These are phyloP conservation scores for Microbotryum saponariae DNA, from an alignment of 1,284 basidiomycete species.

Conservation along the genomic window DNA sequence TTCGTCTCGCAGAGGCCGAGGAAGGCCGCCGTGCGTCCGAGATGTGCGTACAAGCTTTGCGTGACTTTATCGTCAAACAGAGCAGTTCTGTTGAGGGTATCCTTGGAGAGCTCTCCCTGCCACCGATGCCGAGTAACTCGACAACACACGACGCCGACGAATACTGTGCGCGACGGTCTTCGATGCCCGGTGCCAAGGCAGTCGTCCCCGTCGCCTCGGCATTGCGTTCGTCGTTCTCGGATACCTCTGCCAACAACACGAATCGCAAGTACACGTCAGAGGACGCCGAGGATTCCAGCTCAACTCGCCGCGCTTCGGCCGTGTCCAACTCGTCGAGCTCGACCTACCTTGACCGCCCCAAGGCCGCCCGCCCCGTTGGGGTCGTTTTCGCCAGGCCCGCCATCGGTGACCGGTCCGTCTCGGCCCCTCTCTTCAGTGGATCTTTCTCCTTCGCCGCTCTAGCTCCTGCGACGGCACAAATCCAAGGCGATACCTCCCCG, in stretches of 20 bases:
- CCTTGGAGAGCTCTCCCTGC: slow-evolving; percentile 54
- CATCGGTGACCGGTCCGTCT: slow-evolving; percentile 30
- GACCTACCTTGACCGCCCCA: background rate
- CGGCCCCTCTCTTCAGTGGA: slow-evolving; percentile 7
- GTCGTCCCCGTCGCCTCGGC: background rate
- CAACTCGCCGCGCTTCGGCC: slow-evolving; percentile 10
- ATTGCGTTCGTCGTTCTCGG: slow-evolving; percentile 21
- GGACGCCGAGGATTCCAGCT: background rate
- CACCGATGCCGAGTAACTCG: slow-evolving; percentile 40
- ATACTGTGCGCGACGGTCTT: background rate
- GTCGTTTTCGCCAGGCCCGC: slow-evolving; percentile 7
- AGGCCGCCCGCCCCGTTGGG: background rate
- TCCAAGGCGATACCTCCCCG: slow-evolving; percentile 18
- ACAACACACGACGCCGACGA: slow-evolving; percentile 1
- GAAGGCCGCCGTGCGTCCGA: slow-evolving; percentile 84
- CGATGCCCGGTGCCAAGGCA: background rate
- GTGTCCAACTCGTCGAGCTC: slow-evolving; percentile 13
- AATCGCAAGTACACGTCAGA: background rate
- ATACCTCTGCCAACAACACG: background rate
- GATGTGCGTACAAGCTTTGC: slow-evolving; percentile 66
- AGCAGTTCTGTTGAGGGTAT: slow-evolving; percentile 23
- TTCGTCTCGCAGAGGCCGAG: slow-evolving; percentile 52
- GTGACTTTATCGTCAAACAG: slow-evolving; percentile 64
- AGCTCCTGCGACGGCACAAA: background rate
- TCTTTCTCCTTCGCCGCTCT: slow-evolving; percentile 3